Percentiles rank a stretch among this genome's conserved stretches.
phyloP scores from a whole-genome alignment of 345 rosid genomes.

The Erucastrum elatum region DNA sequence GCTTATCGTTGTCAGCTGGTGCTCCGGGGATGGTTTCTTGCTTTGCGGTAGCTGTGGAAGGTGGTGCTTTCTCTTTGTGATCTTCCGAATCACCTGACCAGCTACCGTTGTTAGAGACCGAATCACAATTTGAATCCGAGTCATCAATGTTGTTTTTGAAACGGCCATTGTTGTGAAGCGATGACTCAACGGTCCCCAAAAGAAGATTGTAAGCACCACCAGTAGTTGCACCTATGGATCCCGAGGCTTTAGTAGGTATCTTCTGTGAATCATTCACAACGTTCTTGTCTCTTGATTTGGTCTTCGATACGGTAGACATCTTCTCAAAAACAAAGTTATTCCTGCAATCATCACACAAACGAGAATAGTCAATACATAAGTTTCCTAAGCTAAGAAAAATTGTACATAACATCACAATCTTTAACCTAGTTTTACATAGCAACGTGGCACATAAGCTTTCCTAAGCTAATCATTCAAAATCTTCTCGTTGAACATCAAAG shows the following conservation, averaged over 20 bases:
- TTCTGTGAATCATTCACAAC: slow-evolving; percentile 65
- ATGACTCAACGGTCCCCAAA: slow-evolving; percentile 63
- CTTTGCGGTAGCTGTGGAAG: slow-evolving; percentile 38
- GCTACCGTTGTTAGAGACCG: slow-evolving; percentile 83
- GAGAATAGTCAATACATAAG: slow-evolving; percentile 8
- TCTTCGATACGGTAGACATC: slow-evolving; percentile 73
- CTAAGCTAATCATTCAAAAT: not conserved
- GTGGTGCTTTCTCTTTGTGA: slow-evolving; percentile 60
- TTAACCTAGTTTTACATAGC: no score
- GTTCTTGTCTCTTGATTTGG: slow-evolving; percentile 77
- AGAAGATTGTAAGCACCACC: slow-evolving; percentile 79
- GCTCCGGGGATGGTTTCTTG: slow-evolving; percentile 70
- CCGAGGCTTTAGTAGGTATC: slow-evolving; percentile 53
- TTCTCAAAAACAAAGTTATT: slow-evolving; percentile 8
- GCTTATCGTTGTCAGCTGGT: slow-evolving; percentile 84
- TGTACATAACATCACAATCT: no score
- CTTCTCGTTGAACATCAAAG: slow-evolving; percentile 7
- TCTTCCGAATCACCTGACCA: slow-evolving; percentile 98
- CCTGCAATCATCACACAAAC: not conserved
- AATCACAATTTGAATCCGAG: slow-evolving; percentile 76
- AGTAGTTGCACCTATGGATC: slow-evolving; percentile 44
- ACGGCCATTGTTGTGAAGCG: slow-evolving; percentile 63
- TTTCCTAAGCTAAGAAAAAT: not conserved
- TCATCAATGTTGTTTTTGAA: slow-evolving; percentile 74
- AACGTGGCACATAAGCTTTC: no score